Conservation (phyloP, 1,284 basidiomycete species). For the Puccinia brachypodii region DNA sequence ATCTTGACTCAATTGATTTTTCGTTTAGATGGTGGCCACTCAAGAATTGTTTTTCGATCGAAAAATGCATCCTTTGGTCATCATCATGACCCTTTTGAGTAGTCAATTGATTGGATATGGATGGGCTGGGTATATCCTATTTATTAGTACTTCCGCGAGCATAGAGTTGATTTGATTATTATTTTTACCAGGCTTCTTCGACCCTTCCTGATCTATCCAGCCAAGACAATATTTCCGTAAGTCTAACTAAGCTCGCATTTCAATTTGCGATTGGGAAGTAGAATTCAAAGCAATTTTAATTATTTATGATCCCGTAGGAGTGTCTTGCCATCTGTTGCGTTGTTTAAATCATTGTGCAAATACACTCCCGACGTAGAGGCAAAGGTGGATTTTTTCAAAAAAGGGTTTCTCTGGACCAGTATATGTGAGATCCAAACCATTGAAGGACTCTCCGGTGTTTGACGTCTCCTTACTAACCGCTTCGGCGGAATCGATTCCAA, state of each 20-base stretch:
- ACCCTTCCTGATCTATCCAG: slow-evolving; percentile 29
- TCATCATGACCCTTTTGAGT: slow-evolving; percentile 20
- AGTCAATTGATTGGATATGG: slow-evolving; percentile 41
- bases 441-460: not conserved
- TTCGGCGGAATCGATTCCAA: not conserved
- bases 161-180: not conserved
- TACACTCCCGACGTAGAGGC: not conserved
- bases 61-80: not conserved
- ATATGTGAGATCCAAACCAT: slow-evolving; percentile 23
- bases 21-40: slow-evolving; percentile 25
- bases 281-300: not conserved
- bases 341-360: slow-evolving; percentile 27
- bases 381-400: slow-evolving; percentile 27
- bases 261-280: not conserved
- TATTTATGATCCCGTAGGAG: slow-evolving; percentile 19
- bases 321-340: slow-evolving; percentile 39
- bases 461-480: not conserved
- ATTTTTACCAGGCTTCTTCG: slow-evolving; percentile 27
- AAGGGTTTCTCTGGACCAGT: slow-evolving; percentile 14
- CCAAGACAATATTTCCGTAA: slow-evolving; percentile 37
- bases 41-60: slow-evolving; percentile 41
- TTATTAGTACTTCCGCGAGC: not conserved
- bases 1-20: not conserved
- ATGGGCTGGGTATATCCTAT: slow-evolving; percentile 37
- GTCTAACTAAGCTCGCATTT: not conserved